phyloP scores from a whole-genome alignment of 768 basidiomycete genomes.

The Chalciporus pseudorubinellus region DNA sequence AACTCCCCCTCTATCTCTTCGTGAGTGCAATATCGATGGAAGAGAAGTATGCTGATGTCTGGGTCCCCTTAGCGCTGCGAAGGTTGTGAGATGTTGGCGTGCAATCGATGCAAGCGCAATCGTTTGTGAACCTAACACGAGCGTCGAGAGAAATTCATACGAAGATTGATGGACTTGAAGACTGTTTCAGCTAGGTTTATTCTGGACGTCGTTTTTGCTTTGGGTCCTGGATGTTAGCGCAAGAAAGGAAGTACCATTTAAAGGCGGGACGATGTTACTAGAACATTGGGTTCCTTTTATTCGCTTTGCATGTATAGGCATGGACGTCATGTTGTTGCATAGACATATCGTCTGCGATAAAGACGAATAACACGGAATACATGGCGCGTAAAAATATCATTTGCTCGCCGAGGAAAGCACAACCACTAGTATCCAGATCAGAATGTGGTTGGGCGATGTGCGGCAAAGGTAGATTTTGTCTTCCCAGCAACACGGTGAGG shows the following conservation, averaged over 20 bases:
- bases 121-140: conserved; percentile 29
- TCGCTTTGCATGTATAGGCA: background rate
- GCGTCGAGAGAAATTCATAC: no score
- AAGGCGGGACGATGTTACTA: no score
- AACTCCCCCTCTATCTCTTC: conserved; percentile 46
- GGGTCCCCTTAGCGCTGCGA: conserved; percentile 29
- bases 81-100: conserved; percentile 34
- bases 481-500: conserved; percentile 86
- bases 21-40: conserved; percentile 35
- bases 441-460: conserved; percentile 75
- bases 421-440: conserved; percentile 22
- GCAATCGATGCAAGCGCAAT: conserved; percentile 38
- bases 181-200: no score
- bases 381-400: conserved; percentile 9
- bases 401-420: background rate
- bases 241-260: no score
- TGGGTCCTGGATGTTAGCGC: no score
- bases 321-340: conserved; percentile 16
- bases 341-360: conserved; percentile 1
- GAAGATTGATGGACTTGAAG: no score
- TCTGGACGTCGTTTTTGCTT: no score
- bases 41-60: background rate
- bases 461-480: conserved; percentile 76
- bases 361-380: conserved; percentile 13
- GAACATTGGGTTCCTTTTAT: no score